phyloP scores from a whole-genome alignment of 768 basidiomycete species.

The Gloeostereum incarnatum region DNA sequence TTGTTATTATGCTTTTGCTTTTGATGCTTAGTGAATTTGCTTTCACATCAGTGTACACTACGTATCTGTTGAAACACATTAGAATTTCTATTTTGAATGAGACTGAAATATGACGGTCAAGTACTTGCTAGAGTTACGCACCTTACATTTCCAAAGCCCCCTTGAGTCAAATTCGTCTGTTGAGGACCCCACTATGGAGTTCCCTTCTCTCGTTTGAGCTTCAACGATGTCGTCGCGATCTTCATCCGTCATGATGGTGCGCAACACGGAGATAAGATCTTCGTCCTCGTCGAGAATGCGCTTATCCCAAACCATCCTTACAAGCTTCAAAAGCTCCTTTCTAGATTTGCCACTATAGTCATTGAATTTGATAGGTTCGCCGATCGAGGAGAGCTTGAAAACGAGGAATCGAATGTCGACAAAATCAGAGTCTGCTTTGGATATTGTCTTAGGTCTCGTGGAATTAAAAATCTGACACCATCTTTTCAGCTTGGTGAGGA shows the following conservation, averaged over 20 bases:
- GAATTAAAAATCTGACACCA: slow-evolving; percentile 15
- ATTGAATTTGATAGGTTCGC: neutral
- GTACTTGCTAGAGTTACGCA: too few species aligned
- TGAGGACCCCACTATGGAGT: too few species aligned
- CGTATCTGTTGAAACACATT: too few species aligned
- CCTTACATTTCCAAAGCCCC: too few species aligned
- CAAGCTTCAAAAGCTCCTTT: neutral
- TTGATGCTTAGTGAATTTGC: slow-evolving; percentile 1
- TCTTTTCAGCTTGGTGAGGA: slow-evolving; percentile 20
- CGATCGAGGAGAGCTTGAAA: neutral
- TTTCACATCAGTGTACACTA: too few species aligned
- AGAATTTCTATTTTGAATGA: too few species aligned
- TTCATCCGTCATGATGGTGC: neutral
- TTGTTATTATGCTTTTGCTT: slow-evolving; percentile 3
- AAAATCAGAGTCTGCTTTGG: slow-evolving; percentile 6
- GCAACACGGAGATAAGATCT: neutral
- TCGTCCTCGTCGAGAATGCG: neutral
- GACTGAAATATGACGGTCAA: too few species aligned
- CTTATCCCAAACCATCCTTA: neutral
- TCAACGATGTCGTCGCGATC: neutral
- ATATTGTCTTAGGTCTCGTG: slow-evolving; percentile 15
- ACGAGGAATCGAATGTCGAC: neutral
- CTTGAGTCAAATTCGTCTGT: too few species aligned
- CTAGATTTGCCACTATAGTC: neutral
- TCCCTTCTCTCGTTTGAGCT: neutral